Evolutionary conservation across 352 stramenopile genomes (phyloP), one percentile per base, ranked within the genome.

Genomic region (Aphanomyces euteiches): DNA sequence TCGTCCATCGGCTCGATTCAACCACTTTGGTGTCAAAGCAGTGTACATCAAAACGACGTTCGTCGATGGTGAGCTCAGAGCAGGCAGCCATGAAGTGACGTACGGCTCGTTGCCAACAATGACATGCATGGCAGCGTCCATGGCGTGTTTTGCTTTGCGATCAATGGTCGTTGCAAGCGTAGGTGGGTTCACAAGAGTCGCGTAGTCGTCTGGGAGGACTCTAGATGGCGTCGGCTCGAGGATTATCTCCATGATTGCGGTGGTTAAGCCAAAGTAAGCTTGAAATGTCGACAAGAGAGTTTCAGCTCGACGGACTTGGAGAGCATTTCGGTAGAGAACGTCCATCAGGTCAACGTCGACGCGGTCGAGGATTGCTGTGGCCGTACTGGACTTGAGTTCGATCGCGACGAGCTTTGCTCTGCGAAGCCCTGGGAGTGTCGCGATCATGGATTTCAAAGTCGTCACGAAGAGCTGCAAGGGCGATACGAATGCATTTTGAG

Each of bases 401-500:
- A 91, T 66, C 57, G 89, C 80, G 3, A 90, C 72, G 4, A 87
- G 38, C 8, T 81, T 79, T 5, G 82, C 73, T 50, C 90, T 93
- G 77, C 76, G 82, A 3, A 77, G 69, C 5, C 84, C 85, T 15
- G 56, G 17, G 4, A 47, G 83, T 45, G n/a, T 90, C 65, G 0
- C 77, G 59, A 7, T 83, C 73, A 58, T 85, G 81, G 1, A 92
- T 38, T 0, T 75, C 72, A n/a, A 66, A 67, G 41, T 76, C 82
- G 6, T 75, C 69, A 15, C 76, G 28, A 47, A 70, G 15, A 92
- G 66, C 68, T 90, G 84, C 13, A 83, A 76, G 1, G 84, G 82
- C 2, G 86, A 88, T 1, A 66, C 67, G 0, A 94, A 53, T 3
- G 83, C 77, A 13, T 90, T 75, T 17, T 75, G 54, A 0, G 45